phyloP scores from a whole-genome alignment of 2,329 filamentous ascomycete genomes.

The Zopfia rhizophila region DNA sequence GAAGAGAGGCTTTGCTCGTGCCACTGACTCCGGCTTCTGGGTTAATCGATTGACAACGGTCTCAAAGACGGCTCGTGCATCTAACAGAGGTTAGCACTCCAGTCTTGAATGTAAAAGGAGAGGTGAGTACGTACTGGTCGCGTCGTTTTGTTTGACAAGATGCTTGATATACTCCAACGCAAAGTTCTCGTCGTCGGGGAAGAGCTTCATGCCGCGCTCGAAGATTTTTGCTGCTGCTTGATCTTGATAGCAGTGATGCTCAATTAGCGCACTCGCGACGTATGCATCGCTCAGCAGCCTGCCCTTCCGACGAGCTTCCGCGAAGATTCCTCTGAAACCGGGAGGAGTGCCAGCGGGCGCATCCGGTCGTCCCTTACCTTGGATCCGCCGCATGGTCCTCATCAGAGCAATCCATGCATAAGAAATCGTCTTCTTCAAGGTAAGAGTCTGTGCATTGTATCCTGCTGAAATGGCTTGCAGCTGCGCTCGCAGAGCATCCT shows the following conservation, averaged over 20 bases:
- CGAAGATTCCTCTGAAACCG: constrained; percentile 88
- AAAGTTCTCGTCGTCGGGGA: constrained; percentile 92
- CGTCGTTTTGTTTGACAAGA: constrained; percentile 89
- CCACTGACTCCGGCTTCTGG: constrained; percentile 76
- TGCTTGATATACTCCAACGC: constrained; percentile 97
- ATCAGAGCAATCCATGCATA: constrained; percentile 96
- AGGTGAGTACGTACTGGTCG: constrained; percentile 77
- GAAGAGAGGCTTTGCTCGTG: constrained; percentile 86
- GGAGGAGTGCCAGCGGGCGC: constrained; percentile 70
- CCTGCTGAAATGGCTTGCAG: constrained; percentile 70
- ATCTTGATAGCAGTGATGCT: constrained; percentile 96
- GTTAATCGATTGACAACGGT: constrained; percentile 87
- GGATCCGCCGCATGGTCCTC: constrained; percentile 91
- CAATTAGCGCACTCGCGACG: constrained; percentile 89
- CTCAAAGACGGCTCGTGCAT: constrained; percentile 95
- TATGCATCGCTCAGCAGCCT: constrained; percentile 95
- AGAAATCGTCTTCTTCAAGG: constrained; percentile 86
- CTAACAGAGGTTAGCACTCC: constrained; percentile 56
- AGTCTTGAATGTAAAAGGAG: constrained; percentile 8
- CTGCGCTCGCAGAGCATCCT: constrained; percentile 64
- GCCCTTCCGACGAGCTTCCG: constrained; percentile 85
- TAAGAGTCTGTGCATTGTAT: constrained; percentile 76
- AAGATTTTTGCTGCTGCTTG: constrained; percentile 93
- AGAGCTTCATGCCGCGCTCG: constrained; percentile 90
- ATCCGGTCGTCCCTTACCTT: constrained; percentile 74